phyloP scores from a whole-genome alignment of 169 alveolate species.

The Eimeria acervulina region DNA sequence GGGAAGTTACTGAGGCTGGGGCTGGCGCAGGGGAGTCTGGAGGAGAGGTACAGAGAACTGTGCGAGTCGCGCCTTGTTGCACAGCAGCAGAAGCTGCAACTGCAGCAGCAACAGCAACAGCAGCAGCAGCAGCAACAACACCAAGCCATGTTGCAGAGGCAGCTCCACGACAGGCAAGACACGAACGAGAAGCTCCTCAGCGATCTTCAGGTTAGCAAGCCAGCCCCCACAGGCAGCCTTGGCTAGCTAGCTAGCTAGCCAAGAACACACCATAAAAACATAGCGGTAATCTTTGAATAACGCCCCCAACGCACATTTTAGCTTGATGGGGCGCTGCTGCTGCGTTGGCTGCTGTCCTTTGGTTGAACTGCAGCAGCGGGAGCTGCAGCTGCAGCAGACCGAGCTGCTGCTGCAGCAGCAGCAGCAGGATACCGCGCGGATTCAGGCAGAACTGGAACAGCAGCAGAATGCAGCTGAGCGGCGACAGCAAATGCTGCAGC shows the following conservation, averaged over 20 bases:
- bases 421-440: constrained; percentile 37
- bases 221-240: not conserved
- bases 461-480: constrained; percentile 38
- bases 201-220: constrained; percentile 53
- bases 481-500: constrained; percentile 71
- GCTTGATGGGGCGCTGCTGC: not conserved
- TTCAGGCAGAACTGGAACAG: constrained; percentile 33
- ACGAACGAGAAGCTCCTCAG: constrained; percentile 53
- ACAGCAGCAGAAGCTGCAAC: constrained; percentile 65
- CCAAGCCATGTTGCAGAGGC: constrained; percentile 8
- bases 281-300: not conserved
- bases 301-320: not conserved
- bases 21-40: constrained; percentile 54
- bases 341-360: not conserved
- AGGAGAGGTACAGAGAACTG: constrained; percentile 55
- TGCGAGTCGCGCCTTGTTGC: constrained; percentile 12
- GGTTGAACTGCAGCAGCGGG: constrained; percentile 48
- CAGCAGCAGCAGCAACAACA: constrained; percentile 60
- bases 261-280: not conserved
- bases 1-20: not conserved
- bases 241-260: constrained; percentile 1
- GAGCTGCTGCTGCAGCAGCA: constrained; percentile 65
- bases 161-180: constrained; percentile 54
- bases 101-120: constrained; percentile 67
- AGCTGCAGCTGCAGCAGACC: constrained; percentile 58